phyloP scores from a whole-genome alignment of 2,329 filamentous ascomycete genomes.

The Leptographium galeiforme region DNA sequence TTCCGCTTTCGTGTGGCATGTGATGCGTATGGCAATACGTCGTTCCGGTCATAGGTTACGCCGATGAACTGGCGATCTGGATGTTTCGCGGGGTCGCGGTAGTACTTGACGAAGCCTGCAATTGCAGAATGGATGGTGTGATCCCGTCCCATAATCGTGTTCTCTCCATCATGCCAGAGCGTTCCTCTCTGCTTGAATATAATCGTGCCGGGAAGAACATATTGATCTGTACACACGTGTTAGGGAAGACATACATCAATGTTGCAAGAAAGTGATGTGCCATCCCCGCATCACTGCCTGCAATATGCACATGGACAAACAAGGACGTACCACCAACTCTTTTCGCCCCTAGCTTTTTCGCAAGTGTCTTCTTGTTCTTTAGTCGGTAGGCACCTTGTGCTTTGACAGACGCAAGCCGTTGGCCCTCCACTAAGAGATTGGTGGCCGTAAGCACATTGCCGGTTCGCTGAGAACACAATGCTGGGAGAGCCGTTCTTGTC shows the following conservation, averaged over 20 bases:
- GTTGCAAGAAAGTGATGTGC: too few relatives aligned
- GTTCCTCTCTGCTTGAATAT: conserved; percentile 95
- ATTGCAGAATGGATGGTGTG: conserved; percentile 86
- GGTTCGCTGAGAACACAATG: neutral
- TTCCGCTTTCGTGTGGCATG: conserved; percentile 63
- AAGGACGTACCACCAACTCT: conserved; percentile 58
- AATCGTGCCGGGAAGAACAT: conserved; percentile 91
- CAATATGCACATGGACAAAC: neutral
- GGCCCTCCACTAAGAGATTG: conserved; percentile 24
- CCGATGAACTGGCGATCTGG: conserved; percentile 90
- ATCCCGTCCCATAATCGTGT: conserved; percentile 87
- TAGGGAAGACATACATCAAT: neutral
- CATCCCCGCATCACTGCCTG: too few relatives aligned
- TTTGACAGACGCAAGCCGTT: conserved; percentile 45
- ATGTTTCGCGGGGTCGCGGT: conserved; percentile 71
- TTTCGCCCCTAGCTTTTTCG: conserved; percentile 88
- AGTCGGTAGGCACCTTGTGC: conserved; percentile 57
- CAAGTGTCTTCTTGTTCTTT: conserved; percentile 43
- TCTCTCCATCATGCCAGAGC: conserved; percentile 88
- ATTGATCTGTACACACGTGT: conserved; percentile 50
- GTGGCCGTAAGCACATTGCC: neutral
- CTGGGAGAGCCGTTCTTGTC: conserved; percentile 5
- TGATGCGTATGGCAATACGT: conserved; percentile 62
- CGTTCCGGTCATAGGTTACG: conserved; percentile 71
- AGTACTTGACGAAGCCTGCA: conserved; percentile 91